Base-by-base conservation (phyloP, 129 eudicot genomes). In the Lactuca sativa region DNA sequence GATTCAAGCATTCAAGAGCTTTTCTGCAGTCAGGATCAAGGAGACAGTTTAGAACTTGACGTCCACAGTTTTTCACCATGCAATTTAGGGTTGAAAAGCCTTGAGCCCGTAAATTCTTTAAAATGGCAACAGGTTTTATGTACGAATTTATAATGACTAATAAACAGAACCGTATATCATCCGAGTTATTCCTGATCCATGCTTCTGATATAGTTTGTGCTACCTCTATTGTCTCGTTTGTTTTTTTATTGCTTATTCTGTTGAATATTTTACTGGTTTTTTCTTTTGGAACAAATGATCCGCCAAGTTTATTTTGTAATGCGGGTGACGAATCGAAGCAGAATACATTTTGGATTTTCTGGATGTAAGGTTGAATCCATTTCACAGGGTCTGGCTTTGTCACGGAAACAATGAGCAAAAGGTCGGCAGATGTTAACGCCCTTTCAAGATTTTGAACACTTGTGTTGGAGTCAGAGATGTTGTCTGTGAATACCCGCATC, bases 11-110 rank as follows among this genome's bases (percentile, higher is more conserved):
- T 56, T 87, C 95, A 55, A 95, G 87, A 40, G 99, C 99, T 73
- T 90, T 90, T 66, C 99, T 64, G 69, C 99, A 90, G 72, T 82
- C 74, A 2, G 95, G 87, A 65, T 95, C 96, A 56, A 90, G 68
- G 32, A 95, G 78, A 69, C 99, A 95, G 74, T 90, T 90, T 33
- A 95, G 75, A 43, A 90, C 85, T 83, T 90, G 99, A 21, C 95
- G 83, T 14, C 97, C 90, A 31, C 98, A 93, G 62, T 93, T 93
- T n/a, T 71, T 86, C 3, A 85, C 86, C 98, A 89, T 93, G 82
- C 98, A 87, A 73, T 76, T 83, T 61, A 93, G 59, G 0, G 97
- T 87, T 18, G 97, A 83, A 70, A 93, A 85, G 7, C 99, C 97
- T 59, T 83, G 91, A 44, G 97, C 86, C 74, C 97, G 78, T 37